Percentiles rank a stretch among this genome's conserved stretches.
Conservation (phyloP, 495 filamentous ascomycete genomes). For the Talaromyces nanjingensis region DNA sequence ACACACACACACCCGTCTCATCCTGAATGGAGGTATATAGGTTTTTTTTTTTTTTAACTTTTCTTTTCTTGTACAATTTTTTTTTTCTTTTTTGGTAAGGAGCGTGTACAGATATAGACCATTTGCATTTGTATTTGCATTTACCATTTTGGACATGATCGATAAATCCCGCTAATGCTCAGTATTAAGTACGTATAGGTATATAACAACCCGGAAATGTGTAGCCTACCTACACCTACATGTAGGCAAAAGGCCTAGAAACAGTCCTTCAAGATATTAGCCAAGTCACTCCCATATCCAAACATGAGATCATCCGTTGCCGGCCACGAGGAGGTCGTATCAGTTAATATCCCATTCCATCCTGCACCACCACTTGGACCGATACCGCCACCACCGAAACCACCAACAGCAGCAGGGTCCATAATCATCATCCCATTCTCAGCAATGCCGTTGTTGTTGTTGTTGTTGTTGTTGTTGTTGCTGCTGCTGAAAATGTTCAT, state of each 20-base stretch:
- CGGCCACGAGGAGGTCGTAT: constrained; percentile 7
- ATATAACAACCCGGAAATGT: not conserved
- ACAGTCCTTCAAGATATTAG: constrained; percentile 34
- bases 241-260: not conserved
- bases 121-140: not conserved
- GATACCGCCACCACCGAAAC: not conserved
- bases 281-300: constrained; percentile 28
- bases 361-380: too few relatives aligned
- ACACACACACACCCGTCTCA: not conserved
- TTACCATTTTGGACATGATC: not conserved
- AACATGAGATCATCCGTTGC: constrained; percentile 20
- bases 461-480: not conserved
- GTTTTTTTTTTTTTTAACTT: not conserved
- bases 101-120: not conserved
- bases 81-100: not conserved
- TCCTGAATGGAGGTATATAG: not conserved
- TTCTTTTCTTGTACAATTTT: not conserved
- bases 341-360: constrained; percentile 14
- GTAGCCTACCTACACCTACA: not conserved
- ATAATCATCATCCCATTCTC: not conserved
- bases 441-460: not conserved
- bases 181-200: not conserved
- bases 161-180: not conserved
- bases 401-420: not conserved
- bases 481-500: not conserved